phyloP scores from a whole-genome alignment of 768 basidiomycete species.

The Pleurotus citrinopileatus region DNA sequence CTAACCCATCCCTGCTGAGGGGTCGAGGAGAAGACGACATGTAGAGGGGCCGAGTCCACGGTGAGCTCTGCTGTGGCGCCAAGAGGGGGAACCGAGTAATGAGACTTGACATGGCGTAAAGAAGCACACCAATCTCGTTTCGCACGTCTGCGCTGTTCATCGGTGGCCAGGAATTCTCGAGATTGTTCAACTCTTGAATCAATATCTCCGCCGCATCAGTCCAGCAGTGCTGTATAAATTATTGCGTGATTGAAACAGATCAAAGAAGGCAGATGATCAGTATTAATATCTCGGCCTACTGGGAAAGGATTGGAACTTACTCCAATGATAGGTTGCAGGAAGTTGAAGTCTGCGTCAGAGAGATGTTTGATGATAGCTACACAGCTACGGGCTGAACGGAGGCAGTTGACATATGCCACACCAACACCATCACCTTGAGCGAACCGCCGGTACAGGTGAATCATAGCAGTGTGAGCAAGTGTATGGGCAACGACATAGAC shows the following conservation, averaged over 20 bases:
- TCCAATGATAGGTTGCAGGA: constrained; percentile 76
- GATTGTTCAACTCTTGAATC: constrained; percentile 59
- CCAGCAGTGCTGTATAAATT: constrained; percentile 60
- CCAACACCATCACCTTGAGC: constrained; percentile 47
- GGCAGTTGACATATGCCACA: constrained; percentile 60
- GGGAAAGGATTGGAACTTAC: constrained; percentile 37
- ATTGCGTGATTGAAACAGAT: constrained; percentile 11
- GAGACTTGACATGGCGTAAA: constrained; percentile 64
- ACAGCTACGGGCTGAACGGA: constrained; percentile 59
- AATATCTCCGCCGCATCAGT: constrained; percentile 64
- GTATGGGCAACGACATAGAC: constrained; percentile 60
- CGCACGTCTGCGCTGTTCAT: constrained; percentile 56
- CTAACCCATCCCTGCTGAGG: constrained; percentile 2
- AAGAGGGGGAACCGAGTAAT: constrained; percentile 60
- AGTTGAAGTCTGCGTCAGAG: constrained; percentile 60
- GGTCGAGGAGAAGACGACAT: constrained; percentile 5
- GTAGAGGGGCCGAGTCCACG: constrained; percentile 3
- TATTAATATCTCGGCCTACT: background rate
- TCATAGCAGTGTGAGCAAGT: constrained; percentile 61
- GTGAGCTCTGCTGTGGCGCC: constrained; percentile 20
- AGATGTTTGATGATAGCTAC: constrained; percentile 61
- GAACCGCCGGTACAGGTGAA: constrained; percentile 63
- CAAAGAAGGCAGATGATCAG: background rate
- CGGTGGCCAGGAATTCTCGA: constrained; percentile 64
- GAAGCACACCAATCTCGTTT: constrained; percentile 55